phyloP scores from a whole-genome alignment of 2,329 filamentous ascomycete species.

The Pseudogymnoascus sp. region DNA sequence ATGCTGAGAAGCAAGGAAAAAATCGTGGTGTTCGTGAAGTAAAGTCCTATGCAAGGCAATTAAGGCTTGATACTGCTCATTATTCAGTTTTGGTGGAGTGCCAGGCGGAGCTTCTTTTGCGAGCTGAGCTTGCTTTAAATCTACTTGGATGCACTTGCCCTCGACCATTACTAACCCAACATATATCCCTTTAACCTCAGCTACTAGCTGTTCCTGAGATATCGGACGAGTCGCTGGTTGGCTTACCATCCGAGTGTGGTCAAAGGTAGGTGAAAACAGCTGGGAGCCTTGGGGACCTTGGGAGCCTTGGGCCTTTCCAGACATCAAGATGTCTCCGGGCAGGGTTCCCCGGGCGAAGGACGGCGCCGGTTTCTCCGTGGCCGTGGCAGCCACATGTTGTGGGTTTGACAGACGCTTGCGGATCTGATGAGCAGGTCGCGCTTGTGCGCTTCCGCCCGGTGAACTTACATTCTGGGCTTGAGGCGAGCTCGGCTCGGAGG shows the following conservation, averaged over 20 bases:
- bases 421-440: background rate
- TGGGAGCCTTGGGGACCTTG: background rate
- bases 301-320: background rate
- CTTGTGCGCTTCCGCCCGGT: background rate
- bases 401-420: constrained; percentile 3
- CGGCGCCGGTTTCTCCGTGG: background rate
- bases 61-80: constrained; percentile 77
- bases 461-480: background rate
- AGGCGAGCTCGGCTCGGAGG: background rate
- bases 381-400: background rate
- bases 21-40: constrained; percentile 77
- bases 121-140: constrained; percentile 52
- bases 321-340: background rate
- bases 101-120: constrained; percentile 46
- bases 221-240: constrained; percentile 64
- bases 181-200: constrained; percentile 80
- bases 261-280: background rate
- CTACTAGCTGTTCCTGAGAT: constrained; percentile 69
- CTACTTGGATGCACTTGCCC: constrained; percentile 77
- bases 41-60: constrained; percentile 77
- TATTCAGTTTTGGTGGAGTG: constrained; percentile 41
- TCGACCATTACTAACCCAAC: constrained; percentile 81
- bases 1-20: constrained; percentile 82
- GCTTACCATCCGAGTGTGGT: constrained; percentile 14
- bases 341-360: background rate